These are phyloP conservation scores for Aulographum hederae DNA, from an alignment of 2,329 filamentous ascomycete genomes.

Conservation along the genomic window DNA sequence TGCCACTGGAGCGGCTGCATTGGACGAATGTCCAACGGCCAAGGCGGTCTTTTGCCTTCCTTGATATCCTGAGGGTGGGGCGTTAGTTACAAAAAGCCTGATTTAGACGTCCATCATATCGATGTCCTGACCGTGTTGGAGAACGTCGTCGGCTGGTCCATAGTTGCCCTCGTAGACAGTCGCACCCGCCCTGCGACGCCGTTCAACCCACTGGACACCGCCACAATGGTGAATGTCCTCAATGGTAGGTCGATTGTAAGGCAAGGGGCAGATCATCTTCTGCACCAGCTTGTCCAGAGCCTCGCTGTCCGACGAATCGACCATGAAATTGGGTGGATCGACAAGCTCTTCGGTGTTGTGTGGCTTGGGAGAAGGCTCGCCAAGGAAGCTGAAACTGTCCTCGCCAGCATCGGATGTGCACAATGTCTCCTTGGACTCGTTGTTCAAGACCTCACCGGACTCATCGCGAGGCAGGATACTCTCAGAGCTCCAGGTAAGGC, in stretches of 20 bases:
- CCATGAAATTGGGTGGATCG: conserved; percentile 74
- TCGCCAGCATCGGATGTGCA: conserved; percentile 12
- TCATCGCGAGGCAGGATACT: conserved; percentile 56
- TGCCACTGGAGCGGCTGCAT: no score
- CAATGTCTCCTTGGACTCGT: conserved; percentile 12
- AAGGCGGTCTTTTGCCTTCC: no score
- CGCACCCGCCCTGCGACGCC: conserved; percentile 66
- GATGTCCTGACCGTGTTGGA: conserved; percentile 31
- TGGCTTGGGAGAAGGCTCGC: conserved; percentile 6
- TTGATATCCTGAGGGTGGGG: no score
- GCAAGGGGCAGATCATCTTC: conserved; percentile 72
- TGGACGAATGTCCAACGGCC: no score
- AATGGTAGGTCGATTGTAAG: conserved; percentile 52
- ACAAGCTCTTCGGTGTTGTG: conserved; percentile 33
- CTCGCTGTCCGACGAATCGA: conserved; percentile 49
- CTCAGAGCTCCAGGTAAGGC: conserved; percentile 62
- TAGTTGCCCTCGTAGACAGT: conserved; percentile 93
- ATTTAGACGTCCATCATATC: conserved; percentile 43
- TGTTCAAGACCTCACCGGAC: conserved; percentile 39
- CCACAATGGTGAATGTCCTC: conserved; percentile 54
- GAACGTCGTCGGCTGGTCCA: conserved; percentile 56
- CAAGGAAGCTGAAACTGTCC: conserved; percentile 17
- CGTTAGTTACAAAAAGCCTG: no score
- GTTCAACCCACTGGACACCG: conserved; percentile 64
- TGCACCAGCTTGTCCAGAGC: conserved; percentile 71